Base-by-base conservation (phyloP, 495 filamentous ascomycete genomes). In the Penicillium dipodomyicola region DNA sequence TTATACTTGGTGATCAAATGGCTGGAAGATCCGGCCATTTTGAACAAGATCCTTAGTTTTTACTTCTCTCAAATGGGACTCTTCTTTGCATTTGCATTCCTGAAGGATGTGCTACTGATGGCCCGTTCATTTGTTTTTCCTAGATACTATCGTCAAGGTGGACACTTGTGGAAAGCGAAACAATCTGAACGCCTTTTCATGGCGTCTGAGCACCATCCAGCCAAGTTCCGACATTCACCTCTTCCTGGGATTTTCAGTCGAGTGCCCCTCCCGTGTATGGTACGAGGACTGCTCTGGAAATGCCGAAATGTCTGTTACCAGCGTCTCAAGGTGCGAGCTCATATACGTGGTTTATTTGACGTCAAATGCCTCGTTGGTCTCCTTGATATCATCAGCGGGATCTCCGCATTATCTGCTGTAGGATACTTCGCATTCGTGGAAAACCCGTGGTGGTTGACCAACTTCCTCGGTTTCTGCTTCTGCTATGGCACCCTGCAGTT, bases 1-100 rank as follows among this genome's bases (percentile, higher is more conserved):
- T 78, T 98, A 12, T 97, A 97, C 72, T 84, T 92, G 64, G 77
- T 96, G 50, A 91, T 97, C 67, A 90, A 95, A 64, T 95, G 87
- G 81, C 79, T 96, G 25, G 81, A 94, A 60, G 89, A 96, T 63
- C 85, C 93, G 0, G 77, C 83, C 10, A 72, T 94, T 10, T 63
- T 98, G 62, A 97, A 93, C 73, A 89, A 87, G 73, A 82, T 95
- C 19, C 74, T 98, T 12, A 86, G 87, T 35, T 86, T 81, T 63
- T 97, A 98, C 74, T 91, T 96, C 70, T 90, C 89, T 2, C 66
- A 80, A 42, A 84, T 94, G 71, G 89, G 90, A 0, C 67, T 96
- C 14, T 86, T 89, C 52, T 87, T 89, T 47, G 78, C 94, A 22
- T 78, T 83, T 14, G 82, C 82, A 30, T 77, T 96, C 15, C 59